These are phyloP conservation scores for Fusarium guadeloupense DNA, from an alignment of 2,329 filamentous ascomycete genomes.

Conservation along the genomic window DNA sequence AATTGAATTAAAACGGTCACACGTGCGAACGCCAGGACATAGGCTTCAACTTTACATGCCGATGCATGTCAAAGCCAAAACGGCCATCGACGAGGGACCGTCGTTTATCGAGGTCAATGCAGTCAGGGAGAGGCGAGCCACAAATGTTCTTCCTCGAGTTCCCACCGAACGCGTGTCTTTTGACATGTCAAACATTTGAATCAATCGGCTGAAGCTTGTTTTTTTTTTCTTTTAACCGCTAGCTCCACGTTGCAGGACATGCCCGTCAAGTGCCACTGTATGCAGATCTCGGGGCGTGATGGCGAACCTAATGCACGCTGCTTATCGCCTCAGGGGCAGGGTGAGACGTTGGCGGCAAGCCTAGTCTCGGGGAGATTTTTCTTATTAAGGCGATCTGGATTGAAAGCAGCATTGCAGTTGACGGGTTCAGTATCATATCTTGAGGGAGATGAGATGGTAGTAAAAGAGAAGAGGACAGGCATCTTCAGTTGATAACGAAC, in stretches of 20 bases:
- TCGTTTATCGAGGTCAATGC: background rate
- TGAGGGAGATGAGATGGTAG: conserved; percentile 1
- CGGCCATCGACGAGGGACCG: background rate
- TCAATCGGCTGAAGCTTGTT: conserved; percentile 25
- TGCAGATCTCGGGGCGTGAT: conserved; percentile 19
- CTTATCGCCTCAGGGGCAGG: conserved; percentile 25
- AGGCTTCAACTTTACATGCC: conserved; percentile 10
- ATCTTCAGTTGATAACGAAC: conserved; percentile 23
- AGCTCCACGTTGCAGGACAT: conserved; percentile 29
- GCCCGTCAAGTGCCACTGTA: conserved; percentile 11
- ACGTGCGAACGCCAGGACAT: conserved; percentile 12
- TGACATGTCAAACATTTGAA: background rate
- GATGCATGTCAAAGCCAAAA: background rate
- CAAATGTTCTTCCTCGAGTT: background rate
- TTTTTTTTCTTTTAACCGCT: conserved; percentile 21
- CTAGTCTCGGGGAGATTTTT: conserved; percentile 6
- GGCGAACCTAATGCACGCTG: conserved; percentile 13
- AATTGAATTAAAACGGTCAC: background rate
- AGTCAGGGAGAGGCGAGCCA: background rate
- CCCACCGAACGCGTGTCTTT: conserved; percentile 28
- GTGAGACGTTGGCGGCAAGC: conserved; percentile 12
- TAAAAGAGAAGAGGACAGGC: conserved; percentile 21
- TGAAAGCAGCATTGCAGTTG: conserved; percentile 3
- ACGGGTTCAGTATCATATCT: background rate
- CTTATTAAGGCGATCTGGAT: too few relatives aligned